phyloP scores from a whole-genome alignment of 345 rosid genomes.

The Viola odorata region DNA sequence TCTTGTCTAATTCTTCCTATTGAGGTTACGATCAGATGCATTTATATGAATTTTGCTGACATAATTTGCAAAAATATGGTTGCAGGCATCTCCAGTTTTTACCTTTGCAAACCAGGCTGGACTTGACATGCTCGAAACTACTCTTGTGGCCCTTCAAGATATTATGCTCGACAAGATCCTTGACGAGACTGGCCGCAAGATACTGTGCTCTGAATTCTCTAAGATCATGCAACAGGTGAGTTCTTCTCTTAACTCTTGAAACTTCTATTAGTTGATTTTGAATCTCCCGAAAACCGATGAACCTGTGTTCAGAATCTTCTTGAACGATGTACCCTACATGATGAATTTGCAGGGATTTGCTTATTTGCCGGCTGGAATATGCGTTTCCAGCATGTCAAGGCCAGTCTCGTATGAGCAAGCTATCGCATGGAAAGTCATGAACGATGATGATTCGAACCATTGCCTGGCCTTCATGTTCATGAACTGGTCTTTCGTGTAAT shows the following conservation, averaged over 20 bases:
- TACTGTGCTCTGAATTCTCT: slow-evolving; percentile 72
- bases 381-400: slow-evolving; percentile 97
- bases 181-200: slow-evolving; percentile 68
- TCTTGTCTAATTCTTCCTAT: neutral
- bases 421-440: slow-evolving; percentile 89
- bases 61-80: neutral
- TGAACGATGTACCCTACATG: neutral
- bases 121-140: slow-evolving; percentile 97
- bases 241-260: neutral
- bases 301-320: neutral
- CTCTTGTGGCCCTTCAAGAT: slow-evolving; percentile 88
- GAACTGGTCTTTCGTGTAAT: slow-evolving; percentile 41
- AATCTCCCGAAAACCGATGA: neutral
- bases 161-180: slow-evolving; percentile 84
- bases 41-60: neutral
- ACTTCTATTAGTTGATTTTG: neutral
- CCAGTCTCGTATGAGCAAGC: slow-evolving; percentile 82
- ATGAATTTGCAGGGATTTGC: slow-evolving; percentile 61
- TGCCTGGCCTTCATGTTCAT: slow-evolving; percentile 90
- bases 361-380: slow-evolving; percentile 76
- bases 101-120: slow-evolving; percentile 92
- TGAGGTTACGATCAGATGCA: neutral
- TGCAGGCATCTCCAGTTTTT: slow-evolving; percentile 75
- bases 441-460: slow-evolving; percentile 80
- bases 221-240: slow-evolving; percentile 91